Base-by-base conservation (phyloP, 495 filamentous ascomycete species). In the Aspergillus nanangensis region DNA sequence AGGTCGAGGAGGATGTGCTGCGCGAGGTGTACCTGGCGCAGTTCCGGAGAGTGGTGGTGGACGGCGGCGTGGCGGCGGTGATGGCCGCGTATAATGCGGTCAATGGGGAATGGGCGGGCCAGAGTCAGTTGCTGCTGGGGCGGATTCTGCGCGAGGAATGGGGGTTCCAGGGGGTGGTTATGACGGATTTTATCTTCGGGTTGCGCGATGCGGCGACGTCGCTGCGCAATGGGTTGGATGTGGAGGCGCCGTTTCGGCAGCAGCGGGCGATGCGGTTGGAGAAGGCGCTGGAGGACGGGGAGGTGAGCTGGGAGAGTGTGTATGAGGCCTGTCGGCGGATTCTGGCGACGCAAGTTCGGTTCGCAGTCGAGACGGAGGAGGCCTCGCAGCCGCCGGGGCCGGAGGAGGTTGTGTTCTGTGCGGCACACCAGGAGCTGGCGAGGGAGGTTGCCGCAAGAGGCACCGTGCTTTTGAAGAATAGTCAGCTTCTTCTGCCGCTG, bases 401-500 rank as follows among this genome's bases (percentile, higher is more conserved):
- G 62, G n/a, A n/a, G 25, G 25, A 29, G 25, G 75, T 8, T 61
- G 78, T 56, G 14, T 49, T 52, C 36, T 41, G 44, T 32, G 38
- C 44, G n/a, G 44, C 52, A 31, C 48, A 52, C 20, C 32, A 32
- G 50, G 48, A 65, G 3, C 65, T 83, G 13, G 73, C 79, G 1
- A 61, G 73, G 37, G 61, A 69, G 50, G 76, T 76, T 0, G 78
- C 79, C 9, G 67, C 69, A 8, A 69, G 79, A 51, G 74, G 77
- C 0, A 72, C 80, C 5, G 66, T 70, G 2, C 61, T 83, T 4
- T 58, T 81, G 14, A 79, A 82, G 62, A 83, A 82, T 47, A n/a
- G n/a, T n/a, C n/a, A n/a, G n/a, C 44, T 33, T 15, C 20, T 48
- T 10, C 49, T 56, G 18, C 49, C 48, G 24, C 49, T 48, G 25